Evolutionary conservation across 2,329 filamentous ascomycete species (phyloP).

Genomic region (Alternaria gaisen): DNA sequence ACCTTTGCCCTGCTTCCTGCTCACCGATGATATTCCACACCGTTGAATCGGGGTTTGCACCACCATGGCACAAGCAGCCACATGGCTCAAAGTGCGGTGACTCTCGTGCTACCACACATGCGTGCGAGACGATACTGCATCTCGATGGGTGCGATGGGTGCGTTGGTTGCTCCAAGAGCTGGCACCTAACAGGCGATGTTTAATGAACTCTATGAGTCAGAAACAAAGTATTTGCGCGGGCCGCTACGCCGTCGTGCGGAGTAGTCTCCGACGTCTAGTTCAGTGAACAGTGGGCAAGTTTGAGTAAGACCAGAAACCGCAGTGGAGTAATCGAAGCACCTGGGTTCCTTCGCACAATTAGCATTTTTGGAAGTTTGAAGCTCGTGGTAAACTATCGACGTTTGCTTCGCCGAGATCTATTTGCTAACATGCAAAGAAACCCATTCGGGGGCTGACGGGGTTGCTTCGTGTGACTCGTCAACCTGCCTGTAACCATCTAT

Average conservation of each 20-base stretch:
- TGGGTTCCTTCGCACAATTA: not conserved
- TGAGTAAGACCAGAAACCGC: not conserved
- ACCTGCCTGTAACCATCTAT: slow-evolving; percentile 1
- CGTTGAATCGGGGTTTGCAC: slow-evolving; percentile 1
- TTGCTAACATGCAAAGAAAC: not conserved
- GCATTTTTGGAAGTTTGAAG: not conserved
- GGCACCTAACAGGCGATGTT: not conserved
- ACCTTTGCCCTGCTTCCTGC: not conserved
- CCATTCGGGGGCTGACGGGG: slow-evolving; percentile 1
- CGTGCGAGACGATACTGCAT: not conserved
- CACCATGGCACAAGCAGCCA: slow-evolving; percentile 14
- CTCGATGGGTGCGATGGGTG: not conserved
- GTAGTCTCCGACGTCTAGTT: not conserved
- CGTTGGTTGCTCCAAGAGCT: not conserved
- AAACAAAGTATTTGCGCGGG: not conserved
- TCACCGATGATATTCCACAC: not conserved
- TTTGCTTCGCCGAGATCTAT: not conserved
- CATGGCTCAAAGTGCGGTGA: slow-evolving; percentile 23
- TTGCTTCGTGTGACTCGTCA: not conserved
- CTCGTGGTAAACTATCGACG: not conserved
- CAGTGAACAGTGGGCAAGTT: not conserved
- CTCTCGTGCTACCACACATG: slow-evolving; percentile 5
- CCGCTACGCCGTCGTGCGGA: not conserved
- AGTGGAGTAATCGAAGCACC: not conserved
- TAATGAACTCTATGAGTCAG: not conserved